Evolutionary conservation across 176 grass and related monocot species (phyloP), one percentile per base, ranked within the genome.

Genomic region (Bonia amplexicaulis): DNA sequence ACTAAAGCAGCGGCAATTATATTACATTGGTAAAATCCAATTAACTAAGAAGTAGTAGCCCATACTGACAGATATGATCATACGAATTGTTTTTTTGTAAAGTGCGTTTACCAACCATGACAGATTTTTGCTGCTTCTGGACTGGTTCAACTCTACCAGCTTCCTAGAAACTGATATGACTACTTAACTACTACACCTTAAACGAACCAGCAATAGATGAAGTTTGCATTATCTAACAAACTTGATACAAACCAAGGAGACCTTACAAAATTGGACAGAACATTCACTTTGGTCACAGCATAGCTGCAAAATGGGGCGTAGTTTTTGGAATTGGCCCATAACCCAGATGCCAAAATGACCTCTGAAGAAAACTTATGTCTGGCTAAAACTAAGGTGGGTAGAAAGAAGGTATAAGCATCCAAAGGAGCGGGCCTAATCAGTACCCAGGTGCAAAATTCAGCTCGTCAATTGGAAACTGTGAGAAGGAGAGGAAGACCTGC

Each of bases 141-240:
- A 42, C 7, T 11, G 10, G 7, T 61, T 46, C 51, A 70, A 70
- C 22, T 60, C n/a, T 58, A 68, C 49, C 22, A 74, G 76, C 27
- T 80, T 12, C 40, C 0, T 37, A 22, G 5, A 66, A 60, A 79
- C 25, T 19, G 66, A n/a, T 26, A 23, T 40, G 23, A 67, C 46
- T 11, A 47, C 45, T 46, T 73, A 16, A 49, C 69, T 62, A 67
- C 3, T 62, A 47, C 19, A 61, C 40, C 69, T 48, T 63, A 73
- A 73, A 25, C 53, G 58, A 77, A 62, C 37, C 3, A 82, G 40
- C 11, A 71, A 7, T 7, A 54, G 17, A 33, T 47, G 79, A 16
- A 49, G 61, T 52, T 69, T 68, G n/a, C 61, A 62, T 31, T 73
- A 40, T 86, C 58, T 22, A 54, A 20, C 17, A 87, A 84, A 76